These are phyloP conservation scores for Trametes cinnabarina DNA, from an alignment of 768 basidiomycete species.

Conservation along the genomic window DNA sequence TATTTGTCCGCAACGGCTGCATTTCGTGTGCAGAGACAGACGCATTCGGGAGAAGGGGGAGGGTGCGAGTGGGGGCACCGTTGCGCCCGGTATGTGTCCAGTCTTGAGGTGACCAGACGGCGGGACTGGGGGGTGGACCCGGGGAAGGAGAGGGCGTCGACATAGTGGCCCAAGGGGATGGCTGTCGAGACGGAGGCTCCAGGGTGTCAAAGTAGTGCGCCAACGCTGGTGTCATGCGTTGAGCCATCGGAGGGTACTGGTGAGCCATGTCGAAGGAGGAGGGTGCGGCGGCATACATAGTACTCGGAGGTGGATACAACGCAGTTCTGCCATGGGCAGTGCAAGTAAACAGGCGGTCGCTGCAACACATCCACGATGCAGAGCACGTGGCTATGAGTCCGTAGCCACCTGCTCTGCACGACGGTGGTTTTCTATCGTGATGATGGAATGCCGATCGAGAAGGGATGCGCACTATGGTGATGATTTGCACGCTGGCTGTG, in stretches of 20 bases:
- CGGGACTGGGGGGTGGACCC: constrained; percentile 15
- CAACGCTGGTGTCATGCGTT: neutral
- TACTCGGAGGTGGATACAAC: constrained; percentile 9
- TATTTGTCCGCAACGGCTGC: constrained; percentile 6
- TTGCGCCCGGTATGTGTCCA: constrained; percentile 5
- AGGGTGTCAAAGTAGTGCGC: neutral
- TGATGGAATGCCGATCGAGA: too few species aligned
- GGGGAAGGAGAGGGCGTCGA: constrained; percentile 12
- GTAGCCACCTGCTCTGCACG: constrained; percentile 5
- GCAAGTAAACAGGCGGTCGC: neutral
- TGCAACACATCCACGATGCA: neutral
- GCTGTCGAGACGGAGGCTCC: constrained; percentile 3
- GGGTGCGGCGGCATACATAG: neutral
- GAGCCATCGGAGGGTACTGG: neutral
- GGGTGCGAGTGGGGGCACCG: neutral
- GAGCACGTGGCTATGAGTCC: constrained; percentile 8
- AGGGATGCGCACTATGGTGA: too few species aligned
- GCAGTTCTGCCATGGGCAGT: constrained; percentile 11
- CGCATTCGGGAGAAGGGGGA: constrained; percentile 11
- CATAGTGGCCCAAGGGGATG: constrained; percentile 13
- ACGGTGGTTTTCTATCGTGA: too few species aligned
- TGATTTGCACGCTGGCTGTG: neutral
- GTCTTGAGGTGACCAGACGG: constrained; percentile 17
- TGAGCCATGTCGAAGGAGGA: neutral
- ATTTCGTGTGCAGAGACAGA: neutral